Evolutionary conservation across 2,329 filamentous ascomycete species (phyloP).

Genomic region (Fusarium algeriense): DNA sequence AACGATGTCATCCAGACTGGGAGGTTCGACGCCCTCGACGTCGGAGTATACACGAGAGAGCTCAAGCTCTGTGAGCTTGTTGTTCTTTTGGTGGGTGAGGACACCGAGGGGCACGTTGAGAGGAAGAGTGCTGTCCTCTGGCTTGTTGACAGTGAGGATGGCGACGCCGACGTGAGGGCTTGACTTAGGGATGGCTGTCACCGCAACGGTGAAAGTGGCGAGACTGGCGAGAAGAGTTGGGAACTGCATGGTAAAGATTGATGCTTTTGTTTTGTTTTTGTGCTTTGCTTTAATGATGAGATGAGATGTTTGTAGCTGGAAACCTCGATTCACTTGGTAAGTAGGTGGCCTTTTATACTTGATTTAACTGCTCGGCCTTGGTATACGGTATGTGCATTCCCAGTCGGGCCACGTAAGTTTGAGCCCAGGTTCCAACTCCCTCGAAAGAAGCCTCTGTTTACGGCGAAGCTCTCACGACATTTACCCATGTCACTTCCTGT

Average conservation of each 20-base stretch:
- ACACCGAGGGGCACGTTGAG: conserved; percentile 25
- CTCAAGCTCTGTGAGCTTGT: conserved; percentile 19
- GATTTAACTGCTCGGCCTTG: not conserved
- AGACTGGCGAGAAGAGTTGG: not conserved
- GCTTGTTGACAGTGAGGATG: conserved; percentile 23
- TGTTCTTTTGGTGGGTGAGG: conserved; percentile 11
- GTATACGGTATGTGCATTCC: too few relatives aligned
- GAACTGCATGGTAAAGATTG: conserved; percentile 12
- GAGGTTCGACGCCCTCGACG: conserved; percentile 5
- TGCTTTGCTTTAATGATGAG: too few relatives aligned
- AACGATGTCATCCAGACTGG: conserved; percentile 7
- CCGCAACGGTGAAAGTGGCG: not conserved
- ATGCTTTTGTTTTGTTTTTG: not conserved
- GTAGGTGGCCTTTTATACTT: not conserved
- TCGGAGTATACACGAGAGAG: conserved; percentile 9
- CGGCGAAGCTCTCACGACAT: not conserved
- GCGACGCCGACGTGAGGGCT: not conserved
- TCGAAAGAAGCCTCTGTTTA: not conserved
- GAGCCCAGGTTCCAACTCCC: not conserved
- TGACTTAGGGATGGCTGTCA: not conserved
- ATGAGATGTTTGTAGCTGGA: not conserved
- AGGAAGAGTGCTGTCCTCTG: not conserved
- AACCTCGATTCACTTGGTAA: not conserved
- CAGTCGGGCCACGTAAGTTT: not conserved
- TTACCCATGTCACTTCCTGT: not conserved